Evolutionary conservation across 176 grass and related monocot species (phyloP).

Genomic region (Carex scoparia): DNA sequence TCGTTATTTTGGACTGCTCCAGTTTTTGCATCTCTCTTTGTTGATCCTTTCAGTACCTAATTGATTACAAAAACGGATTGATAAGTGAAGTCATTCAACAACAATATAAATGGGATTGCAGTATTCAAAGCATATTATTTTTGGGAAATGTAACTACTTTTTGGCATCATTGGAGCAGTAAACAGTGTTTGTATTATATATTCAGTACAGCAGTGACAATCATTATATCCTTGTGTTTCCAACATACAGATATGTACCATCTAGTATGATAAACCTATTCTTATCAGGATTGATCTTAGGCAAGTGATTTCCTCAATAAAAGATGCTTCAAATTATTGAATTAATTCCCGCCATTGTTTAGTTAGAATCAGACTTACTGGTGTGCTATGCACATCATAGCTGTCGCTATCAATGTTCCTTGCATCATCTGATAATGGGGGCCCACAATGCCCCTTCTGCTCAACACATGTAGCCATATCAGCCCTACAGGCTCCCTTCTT

Average conservation of each 20-base stretch:
- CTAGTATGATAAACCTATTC: background rate
- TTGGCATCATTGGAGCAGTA: background rate
- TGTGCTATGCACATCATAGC: slow-evolving; percentile 56
- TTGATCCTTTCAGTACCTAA: slow-evolving; percentile 47
- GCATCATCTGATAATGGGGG: slow-evolving; percentile 54
- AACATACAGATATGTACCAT: background rate
- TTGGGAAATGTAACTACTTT: background rate
- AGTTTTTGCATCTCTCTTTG: slow-evolving; percentile 33
- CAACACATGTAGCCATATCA: slow-evolving; percentile 11
- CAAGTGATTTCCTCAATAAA: background rate
- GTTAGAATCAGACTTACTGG: slow-evolving; percentile 35
- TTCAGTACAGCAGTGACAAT: background rate
- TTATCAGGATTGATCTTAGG: background rate
- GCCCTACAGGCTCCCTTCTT: slow-evolving; percentile 33
- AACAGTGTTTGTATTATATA: background rate
- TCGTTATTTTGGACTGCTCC: slow-evolving; percentile 29
- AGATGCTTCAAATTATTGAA: background rate
- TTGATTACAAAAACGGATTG: background rate
- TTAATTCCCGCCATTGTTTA: background rate
- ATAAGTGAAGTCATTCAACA: background rate
- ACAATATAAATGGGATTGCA: background rate
- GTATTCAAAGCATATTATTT: background rate
- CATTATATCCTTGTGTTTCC: background rate
- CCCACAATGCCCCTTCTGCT: slow-evolving; percentile 41
- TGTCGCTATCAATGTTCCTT: slow-evolving; percentile 59